Percentiles rank a stretch among this genome's conserved stretches.
Conservation (phyloP, 345 rosid genomes). For the Camelina neglecta region DNA sequence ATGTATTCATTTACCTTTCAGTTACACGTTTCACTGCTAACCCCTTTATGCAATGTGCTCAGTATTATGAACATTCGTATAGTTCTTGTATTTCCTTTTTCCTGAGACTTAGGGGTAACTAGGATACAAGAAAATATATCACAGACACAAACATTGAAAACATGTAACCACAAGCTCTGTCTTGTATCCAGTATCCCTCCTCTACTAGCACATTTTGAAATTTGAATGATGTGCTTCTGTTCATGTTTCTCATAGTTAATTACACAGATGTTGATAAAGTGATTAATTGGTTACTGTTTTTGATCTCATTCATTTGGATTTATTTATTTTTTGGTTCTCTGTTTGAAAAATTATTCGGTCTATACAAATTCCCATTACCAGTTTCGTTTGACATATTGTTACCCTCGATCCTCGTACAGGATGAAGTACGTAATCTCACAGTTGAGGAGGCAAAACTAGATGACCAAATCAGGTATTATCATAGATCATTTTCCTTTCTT, state of each 20-base stretch:
- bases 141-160: background rate
- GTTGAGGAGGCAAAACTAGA: conserved; percentile 65
- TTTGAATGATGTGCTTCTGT: conserved; percentile 12
- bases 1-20: conserved; percentile 19
- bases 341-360: background rate
- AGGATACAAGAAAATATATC: conserved; percentile 13
- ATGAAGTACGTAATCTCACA: conserved; percentile 76
- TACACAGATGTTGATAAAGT: conserved; percentile 13
- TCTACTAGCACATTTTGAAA: conserved; percentile 9
- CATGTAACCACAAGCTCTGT: conserved; percentile 10
- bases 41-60: conserved; percentile 30
- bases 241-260: conserved; percentile 21
- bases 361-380: conserved; percentile 2
- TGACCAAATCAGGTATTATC: conserved; percentile 44
- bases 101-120: conserved; percentile 12
- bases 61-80: conserved; percentile 4
- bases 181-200: background rate
- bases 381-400: conserved; percentile 20
- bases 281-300: background rate
- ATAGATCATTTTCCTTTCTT: background rate
- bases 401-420: conserved; percentile 51
- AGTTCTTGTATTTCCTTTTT: conserved; percentile 14
- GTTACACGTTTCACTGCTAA: conserved; percentile 12
- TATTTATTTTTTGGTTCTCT: background rate
- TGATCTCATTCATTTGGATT: conserved; percentile 23